These are phyloP conservation scores for Diutina mesorugosa DNA, from an alignment of 1,139 yeast genomes.

Conservation along the genomic window DNA sequence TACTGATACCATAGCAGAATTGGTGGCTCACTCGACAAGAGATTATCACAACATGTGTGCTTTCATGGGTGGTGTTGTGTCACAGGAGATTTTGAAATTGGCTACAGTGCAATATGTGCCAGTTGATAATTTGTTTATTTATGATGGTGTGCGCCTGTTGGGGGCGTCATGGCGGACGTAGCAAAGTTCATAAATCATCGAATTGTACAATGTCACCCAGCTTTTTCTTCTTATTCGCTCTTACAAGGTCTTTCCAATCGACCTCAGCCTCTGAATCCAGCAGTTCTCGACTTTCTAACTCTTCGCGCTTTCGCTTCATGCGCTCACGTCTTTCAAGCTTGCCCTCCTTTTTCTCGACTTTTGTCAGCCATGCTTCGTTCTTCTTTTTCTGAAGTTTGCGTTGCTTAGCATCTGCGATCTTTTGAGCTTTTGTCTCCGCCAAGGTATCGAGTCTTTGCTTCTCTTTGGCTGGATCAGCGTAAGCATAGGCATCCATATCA, in stretches of 20 bases:
- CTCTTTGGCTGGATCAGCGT: conserved; percentile 56
- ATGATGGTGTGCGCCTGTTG: conserved; percentile 50
- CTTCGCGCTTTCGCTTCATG: conserved; percentile 50
- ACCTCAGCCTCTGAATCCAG: conserved; percentile 38
- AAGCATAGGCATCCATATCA: conserved; percentile 55
- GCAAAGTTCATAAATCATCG: conserved; percentile 44
- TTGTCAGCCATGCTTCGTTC: conserved; percentile 74
- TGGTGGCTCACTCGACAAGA: neutral
- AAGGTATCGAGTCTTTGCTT: conserved; percentile 39
- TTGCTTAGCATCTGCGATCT: conserved; percentile 32
- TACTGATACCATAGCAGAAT: neutral
- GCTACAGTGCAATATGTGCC: conserved; percentile 61
- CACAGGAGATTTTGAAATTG: conserved; percentile 58
- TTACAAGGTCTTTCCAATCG: conserved; percentile 85
- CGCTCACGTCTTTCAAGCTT: conserved; percentile 53
- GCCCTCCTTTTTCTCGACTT: conserved; percentile 47
- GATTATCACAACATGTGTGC: conserved; percentile 8
- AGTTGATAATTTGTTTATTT: conserved; percentile 48
- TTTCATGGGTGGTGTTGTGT: conserved; percentile 58
- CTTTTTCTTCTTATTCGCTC: conserved; percentile 48
- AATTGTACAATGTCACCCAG: conserved; percentile 22
- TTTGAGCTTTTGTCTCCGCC: conserved; percentile 30
- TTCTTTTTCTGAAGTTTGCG: conserved; percentile 36
- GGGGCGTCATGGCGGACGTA: conserved; percentile 38
- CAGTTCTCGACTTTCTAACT: conserved; percentile 36